phyloP scores from a whole-genome alignment of 768 basidiomycete genomes.

The Auriscalpium orientale region DNA sequence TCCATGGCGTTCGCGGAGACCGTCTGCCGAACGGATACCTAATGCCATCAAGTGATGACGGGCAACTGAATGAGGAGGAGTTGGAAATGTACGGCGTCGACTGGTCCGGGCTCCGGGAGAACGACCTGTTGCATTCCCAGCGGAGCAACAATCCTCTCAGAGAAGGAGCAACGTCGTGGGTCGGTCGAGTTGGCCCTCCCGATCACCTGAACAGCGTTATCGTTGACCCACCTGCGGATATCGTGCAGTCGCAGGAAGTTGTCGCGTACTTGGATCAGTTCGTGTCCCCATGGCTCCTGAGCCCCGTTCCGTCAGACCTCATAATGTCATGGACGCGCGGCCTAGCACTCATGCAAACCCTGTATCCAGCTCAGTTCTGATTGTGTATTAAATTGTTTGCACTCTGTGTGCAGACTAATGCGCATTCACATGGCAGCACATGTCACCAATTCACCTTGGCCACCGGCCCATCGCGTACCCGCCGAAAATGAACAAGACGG shows the following conservation, averaged over 20 bases:
- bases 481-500: too few species aligned
- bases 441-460: too few species aligned
- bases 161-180: constrained; percentile 2
- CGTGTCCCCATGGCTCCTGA: not conserved
- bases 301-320: not conserved
- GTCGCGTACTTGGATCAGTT: not conserved
- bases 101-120: constrained; percentile 5
- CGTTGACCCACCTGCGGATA: not conserved
- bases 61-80: not conserved
- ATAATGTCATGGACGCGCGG: not conserved
- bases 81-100: constrained; percentile 11
- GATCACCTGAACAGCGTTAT: not conserved
- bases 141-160: not conserved
- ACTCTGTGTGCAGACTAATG: too few species aligned
- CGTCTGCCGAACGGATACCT: not conserved
- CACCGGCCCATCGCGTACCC: too few species aligned
- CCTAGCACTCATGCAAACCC: not conserved
- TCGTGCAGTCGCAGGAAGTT: not conserved
- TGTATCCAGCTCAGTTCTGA: not conserved
- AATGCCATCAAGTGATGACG: not conserved
- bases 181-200: not conserved
- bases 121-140: not conserved
- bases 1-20: constrained; percentile 2
- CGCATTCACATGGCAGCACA: too few species aligned
- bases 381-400: not conserved